A percentile compares a stretch with the other conserved stretches of the same genome.
These are phyloP conservation scores for Achlya hypogyna DNA, from an alignment of 352 stramenopile species.

Conservation along the genomic window DNA sequence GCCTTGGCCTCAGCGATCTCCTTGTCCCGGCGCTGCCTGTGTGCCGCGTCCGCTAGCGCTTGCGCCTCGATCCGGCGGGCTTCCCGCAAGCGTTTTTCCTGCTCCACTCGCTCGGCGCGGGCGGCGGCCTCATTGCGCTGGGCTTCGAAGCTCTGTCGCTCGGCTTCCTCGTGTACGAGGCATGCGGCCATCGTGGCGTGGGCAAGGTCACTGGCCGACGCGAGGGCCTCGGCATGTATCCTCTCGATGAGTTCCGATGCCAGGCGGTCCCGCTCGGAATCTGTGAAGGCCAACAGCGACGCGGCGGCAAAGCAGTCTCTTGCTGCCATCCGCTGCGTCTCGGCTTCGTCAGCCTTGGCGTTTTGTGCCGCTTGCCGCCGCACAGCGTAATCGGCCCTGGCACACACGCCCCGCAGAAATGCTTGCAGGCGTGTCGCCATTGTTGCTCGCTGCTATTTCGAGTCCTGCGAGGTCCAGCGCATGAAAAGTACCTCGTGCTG, in stretches of 20 bases:
- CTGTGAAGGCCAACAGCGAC: background rate
- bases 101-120: background rate
- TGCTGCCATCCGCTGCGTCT: no score
- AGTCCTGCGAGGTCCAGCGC: background rate
- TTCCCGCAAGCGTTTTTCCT: background rate
- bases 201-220: no score
- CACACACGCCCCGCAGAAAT: background rate
- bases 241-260: background rate
- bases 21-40: background rate
- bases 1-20: conserved; percentile 14
- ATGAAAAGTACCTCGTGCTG: background rate
- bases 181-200: no score
- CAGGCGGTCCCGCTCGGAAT: background rate
- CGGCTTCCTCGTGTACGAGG: background rate
- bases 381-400: background rate
- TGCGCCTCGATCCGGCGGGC: background rate
- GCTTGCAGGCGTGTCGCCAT: background rate
- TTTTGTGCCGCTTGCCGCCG: no score
- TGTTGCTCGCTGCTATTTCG: background rate
- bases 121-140: conserved; percentile 19
- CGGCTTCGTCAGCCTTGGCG: background rate
- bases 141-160: background rate
- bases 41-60: background rate
- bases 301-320: background rate
- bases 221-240: background rate